Evolutionary conservation across 495 filamentous ascomycete genomes (phyloP), one percentile per base, ranked within the genome.

Genomic region (Trichoderma reesei): DNA sequence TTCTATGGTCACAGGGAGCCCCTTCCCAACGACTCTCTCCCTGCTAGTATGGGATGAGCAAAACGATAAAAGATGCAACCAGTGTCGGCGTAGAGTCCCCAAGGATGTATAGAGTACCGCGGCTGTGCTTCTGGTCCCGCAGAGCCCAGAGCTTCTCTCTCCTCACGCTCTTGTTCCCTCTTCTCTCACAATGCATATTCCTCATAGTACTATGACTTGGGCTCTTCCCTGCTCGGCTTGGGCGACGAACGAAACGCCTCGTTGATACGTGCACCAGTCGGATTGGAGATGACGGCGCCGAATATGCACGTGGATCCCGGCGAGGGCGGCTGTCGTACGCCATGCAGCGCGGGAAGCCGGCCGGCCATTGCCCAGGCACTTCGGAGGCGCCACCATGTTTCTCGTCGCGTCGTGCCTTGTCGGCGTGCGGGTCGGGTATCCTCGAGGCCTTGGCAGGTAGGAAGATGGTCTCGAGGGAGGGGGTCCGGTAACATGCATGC

Each of bases 191-290:
- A n/a, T n/a, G n/a, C n/a, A n/a, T n/a, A n/a, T n/a, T n/a, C n/a
- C n/a, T n/a, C n/a, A n/a, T n/a, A n/a, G n/a, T n/a, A n/a, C n/a
- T n/a, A n/a, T 44, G 13, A 14, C 10, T 16, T 16, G 11, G 4
- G 41, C 41, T 11, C 41, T 16, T 48, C 44, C 44, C 44, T 48
- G 44, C 44, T 8, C 34, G 3, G 20, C 16, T 33, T 11, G 51
- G 2, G 8, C 20, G 18, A 56, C 5, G 14, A 9, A 56, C 51
- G 51, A 46, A 46, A 14, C 48, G 48, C 48, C 48, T 56, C 48
- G 10, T 10, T 34, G 48, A 56, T 56, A 56, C 48, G 48, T 56
- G 48, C 48, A 56, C 48, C 48, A 56, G 48, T 56, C 48, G 48
- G 48, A 56, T 10, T 39, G 4, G 1, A 56, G 2, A 31, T 26